These are phyloP conservation scores for Daldinia decipiens DNA, from an alignment of 495 filamentous ascomycete genomes.

Conservation along the genomic window DNA sequence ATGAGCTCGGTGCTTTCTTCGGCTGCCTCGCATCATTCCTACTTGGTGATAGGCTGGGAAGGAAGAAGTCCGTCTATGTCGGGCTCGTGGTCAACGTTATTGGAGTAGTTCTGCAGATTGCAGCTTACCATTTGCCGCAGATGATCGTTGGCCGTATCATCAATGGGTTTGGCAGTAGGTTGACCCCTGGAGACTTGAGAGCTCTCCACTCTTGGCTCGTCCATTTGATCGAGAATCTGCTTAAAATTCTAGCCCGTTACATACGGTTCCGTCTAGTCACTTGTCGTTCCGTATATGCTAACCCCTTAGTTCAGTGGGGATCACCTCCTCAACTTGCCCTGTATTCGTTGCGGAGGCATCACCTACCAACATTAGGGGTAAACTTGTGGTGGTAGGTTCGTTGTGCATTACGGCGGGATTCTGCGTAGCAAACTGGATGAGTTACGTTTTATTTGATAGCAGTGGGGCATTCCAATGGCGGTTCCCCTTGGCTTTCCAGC, in stretches of 20 bases:
- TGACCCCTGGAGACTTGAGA: neutral
- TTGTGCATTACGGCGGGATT: conserved; percentile 49
- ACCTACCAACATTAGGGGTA: conserved; percentile 44
- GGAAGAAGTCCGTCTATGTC: conserved; percentile 50
- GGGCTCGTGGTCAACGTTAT: conserved; percentile 46
- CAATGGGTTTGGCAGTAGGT: conserved; percentile 46
- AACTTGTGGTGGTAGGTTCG: conserved; percentile 50
- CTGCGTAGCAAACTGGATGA: conserved; percentile 51
- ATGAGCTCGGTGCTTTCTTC: conserved; percentile 62
- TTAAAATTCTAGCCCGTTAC: conserved; percentile 16
- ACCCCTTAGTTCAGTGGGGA: conserved; percentile 39
- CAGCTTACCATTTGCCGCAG: conserved; percentile 48
- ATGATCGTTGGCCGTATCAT: conserved; percentile 47
- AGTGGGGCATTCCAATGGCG: conserved; percentile 50
- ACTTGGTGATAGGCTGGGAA: conserved; percentile 49
- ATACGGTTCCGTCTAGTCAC: conserved; percentile 14
- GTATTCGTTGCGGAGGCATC: conserved; percentile 48
- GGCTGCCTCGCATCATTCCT: conserved; percentile 46
- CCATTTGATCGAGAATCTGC: conserved; percentile 6
- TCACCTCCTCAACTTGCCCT: conserved; percentile 44
- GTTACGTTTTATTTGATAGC: conserved; percentile 46
- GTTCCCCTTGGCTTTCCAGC: conserved; percentile 53
- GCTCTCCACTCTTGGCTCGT: neutral
- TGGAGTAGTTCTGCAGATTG: conserved; percentile 48
- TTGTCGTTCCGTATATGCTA: conserved; percentile 20